Evolutionary conservation across 2,329 filamentous ascomycete genomes (phyloP).

Genomic region (Colletotrichum limetticola): DNA sequence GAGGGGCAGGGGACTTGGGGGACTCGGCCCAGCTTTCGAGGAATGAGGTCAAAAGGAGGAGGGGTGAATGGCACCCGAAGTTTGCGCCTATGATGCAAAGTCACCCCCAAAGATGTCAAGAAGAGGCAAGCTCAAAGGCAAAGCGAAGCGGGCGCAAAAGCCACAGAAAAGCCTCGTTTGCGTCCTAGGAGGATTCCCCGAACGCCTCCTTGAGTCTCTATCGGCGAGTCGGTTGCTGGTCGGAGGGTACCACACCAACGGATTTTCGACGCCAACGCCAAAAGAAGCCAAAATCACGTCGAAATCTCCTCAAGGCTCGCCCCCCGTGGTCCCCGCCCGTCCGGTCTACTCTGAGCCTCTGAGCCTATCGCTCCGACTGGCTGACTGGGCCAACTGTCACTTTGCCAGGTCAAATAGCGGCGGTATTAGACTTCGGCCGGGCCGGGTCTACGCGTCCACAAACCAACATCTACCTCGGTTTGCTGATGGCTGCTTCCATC

Average conservation of each 20-base stretch:
- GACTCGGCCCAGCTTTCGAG: background rate
- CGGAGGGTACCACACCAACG: constrained; percentile 2
- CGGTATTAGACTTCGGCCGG: constrained; percentile 20
- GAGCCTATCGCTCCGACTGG: background rate
- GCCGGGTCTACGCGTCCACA: constrained; percentile 21
- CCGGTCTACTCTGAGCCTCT: background rate
- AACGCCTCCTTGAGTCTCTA: background rate
- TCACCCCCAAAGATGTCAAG: background rate
- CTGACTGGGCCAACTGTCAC: background rate
- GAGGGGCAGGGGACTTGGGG: background rate
- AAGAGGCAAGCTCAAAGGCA: background rate
- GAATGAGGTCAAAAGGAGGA: background rate
- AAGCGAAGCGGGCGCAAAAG: background rate
- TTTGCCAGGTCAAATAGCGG: constrained; percentile 14
- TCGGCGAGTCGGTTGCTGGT: background rate
- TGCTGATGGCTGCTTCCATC: background rate
- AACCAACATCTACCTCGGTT: background rate
- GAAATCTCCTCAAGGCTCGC: background rate
- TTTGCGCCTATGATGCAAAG: background rate
- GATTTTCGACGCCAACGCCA: background rate
- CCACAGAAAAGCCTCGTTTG: background rate
- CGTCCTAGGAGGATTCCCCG: background rate
- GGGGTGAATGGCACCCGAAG: background rate
- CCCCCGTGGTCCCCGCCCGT: background rate
- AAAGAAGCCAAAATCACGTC: background rate